Evolutionary conservation across 139 green algal species (phyloP).

Genomic region (Tetradesmus lagerheimii): DNA sequence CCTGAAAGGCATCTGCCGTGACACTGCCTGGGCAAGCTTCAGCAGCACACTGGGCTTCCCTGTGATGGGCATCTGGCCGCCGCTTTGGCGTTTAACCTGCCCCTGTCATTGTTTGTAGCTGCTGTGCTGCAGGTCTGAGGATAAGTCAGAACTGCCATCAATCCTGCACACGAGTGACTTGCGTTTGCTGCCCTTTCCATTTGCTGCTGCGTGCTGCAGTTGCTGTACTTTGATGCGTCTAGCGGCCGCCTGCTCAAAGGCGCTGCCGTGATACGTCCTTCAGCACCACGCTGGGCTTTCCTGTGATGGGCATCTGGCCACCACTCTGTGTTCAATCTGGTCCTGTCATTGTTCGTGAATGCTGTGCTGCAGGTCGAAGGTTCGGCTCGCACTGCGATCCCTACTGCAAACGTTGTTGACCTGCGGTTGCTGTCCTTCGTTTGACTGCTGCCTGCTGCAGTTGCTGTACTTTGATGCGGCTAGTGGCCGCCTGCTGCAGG

Average conservation of each 20-base stretch:
- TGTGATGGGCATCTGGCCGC: constrained; percentile 85
- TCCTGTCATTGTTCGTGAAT: no score
- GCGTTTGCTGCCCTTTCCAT: no score
- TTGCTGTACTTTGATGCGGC: constrained; percentile 65
- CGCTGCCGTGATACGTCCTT: constrained; percentile 65
- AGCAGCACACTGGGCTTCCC: constrained; percentile 71
- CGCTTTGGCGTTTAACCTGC: no score
- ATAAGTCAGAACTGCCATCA: no score
- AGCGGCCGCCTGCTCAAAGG: constrained; percentile 59
- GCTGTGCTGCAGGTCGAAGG: not conserved
- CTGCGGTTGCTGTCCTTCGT: not conserved
- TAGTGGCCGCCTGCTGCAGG: constrained; percentile 58
- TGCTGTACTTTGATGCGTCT: constrained; percentile 64
- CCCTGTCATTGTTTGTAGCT: no score
- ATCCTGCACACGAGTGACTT: no score
- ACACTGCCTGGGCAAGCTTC: constrained; percentile 65
- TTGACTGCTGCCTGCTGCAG: constrained; percentile 37
- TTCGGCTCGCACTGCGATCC: not conserved
- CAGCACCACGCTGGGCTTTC: constrained; percentile 70
- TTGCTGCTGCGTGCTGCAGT: no score
- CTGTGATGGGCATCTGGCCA: constrained; percentile 81
- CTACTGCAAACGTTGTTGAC: not conserved
- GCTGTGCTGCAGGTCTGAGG: no score
- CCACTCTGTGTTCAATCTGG: no score
- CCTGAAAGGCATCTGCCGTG: constrained; percentile 60